Percentiles rank a stretch among this genome's conserved stretches.
Conservation (phyloP, 164 flowering plant species). For the Vitis cinerea region DNA sequence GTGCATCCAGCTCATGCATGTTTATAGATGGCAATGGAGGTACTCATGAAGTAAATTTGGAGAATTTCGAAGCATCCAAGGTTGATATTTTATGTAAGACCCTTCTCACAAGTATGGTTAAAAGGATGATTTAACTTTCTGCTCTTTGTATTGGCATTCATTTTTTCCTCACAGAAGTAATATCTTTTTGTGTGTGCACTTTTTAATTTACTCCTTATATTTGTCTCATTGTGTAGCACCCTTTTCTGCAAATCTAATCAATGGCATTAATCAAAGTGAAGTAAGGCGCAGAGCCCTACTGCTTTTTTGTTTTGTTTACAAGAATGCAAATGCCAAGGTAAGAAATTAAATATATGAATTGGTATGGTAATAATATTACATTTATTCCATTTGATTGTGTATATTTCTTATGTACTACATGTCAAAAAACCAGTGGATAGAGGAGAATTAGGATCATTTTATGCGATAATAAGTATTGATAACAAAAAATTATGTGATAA, state of each 20-base stretch:
- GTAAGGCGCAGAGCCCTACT: constrained; percentile 77
- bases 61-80: constrained; percentile 43
- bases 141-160: background rate
- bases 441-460: too few species aligned
- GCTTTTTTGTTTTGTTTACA: constrained; percentile 67
- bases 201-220: background rate
- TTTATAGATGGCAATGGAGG: constrained; percentile 61
- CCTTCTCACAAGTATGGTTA: background rate
- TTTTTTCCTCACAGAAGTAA: background rate
- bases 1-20: constrained; percentile 61
- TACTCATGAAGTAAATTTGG: constrained; percentile 56
- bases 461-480: too few species aligned
- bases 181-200: background rate
- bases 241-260: constrained; percentile 60
- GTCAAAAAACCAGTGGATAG: too few species aligned
- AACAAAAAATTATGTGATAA: too few species aligned
- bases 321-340: constrained; percentile 64
- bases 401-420: too few species aligned
- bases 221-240: constrained; percentile 43
- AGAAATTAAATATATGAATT: constrained; percentile 6
- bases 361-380: too few species aligned
- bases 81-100: constrained; percentile 68
- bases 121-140: background rate
- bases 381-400: too few species aligned
- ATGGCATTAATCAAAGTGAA: constrained; percentile 83